Evolutionary conservation across 257 asterid genomes (phyloP).

Genomic region (Echites panduratus): DNA sequence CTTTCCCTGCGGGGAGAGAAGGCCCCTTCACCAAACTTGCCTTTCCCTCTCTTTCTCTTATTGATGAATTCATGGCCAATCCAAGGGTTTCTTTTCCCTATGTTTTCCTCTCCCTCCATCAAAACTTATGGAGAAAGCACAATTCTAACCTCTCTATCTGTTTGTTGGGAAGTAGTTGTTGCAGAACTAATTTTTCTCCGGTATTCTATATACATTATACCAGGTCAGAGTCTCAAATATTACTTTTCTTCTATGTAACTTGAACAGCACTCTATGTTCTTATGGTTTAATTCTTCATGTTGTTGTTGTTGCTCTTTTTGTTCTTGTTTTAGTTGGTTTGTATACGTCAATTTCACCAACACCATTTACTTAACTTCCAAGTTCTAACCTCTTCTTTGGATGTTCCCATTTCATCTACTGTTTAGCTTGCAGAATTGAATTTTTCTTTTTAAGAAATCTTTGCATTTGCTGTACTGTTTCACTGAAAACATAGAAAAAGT

Average conservation of each 20-base stretch:
- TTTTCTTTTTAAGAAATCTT: constrained; percentile 14
- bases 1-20: neutral
- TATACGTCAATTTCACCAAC: constrained; percentile 29
- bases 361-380: constrained; percentile 56
- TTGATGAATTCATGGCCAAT: neutral
- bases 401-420: constrained; percentile 39
- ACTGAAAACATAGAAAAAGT: neutral
- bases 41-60: neutral
- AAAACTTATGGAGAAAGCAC: neutral
- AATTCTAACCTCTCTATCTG: constrained; percentile 4
- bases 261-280: constrained; percentile 11
- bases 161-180: constrained; percentile 49
- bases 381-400: constrained; percentile 26
- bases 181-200: constrained; percentile 31
- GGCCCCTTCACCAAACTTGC: neutral
- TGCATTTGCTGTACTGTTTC: constrained; percentile 12
- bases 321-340: constrained; percentile 10
- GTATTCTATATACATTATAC: neutral
- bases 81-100: neutral
- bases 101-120: neutral
- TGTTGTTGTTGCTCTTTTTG: neutral
- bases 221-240: constrained; percentile 13
- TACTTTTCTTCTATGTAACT: constrained; percentile 9
- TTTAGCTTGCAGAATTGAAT: neutral
- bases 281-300: neutral